These are phyloP conservation scores for Termitomyces sp. DNA, from an alignment of 768 basidiomycete genomes.

Conservation along the genomic window DNA sequence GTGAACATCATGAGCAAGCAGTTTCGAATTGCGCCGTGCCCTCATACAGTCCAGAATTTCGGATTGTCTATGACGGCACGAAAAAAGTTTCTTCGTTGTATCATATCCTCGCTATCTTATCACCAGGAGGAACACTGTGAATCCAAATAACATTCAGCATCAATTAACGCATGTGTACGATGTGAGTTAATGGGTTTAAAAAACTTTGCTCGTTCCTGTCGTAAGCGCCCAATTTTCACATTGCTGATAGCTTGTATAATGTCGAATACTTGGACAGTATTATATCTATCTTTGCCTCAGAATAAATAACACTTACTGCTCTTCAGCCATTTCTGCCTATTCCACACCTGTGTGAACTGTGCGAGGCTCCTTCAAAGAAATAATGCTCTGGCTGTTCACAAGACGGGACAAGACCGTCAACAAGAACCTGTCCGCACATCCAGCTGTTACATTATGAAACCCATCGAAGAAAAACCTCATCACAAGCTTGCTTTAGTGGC, in stretches of 20 bases:
- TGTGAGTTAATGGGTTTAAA: no score
- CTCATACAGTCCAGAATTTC: no score
- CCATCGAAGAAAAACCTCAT: no score
- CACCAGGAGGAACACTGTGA: neutral
- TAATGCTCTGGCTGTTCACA: neutral
- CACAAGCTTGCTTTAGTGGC: no score
- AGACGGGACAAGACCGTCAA: conserved; percentile 22
- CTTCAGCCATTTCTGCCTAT: neutral
- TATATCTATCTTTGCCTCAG: no score
- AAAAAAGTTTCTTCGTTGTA: neutral
- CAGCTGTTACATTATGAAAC: no score
- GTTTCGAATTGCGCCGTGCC: no score
- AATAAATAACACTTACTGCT: no score
- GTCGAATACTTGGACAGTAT: neutral
- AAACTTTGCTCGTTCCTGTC: no score
- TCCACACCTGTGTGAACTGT: neutral
- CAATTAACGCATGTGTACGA: neutral
- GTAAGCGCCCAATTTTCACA: neutral
- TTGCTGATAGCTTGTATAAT: neutral
- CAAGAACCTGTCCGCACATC: no score
- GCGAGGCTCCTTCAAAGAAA: neutral
- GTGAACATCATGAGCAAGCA: neutral
- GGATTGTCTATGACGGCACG: neutral
- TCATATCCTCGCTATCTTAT: neutral
- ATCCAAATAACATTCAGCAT: neutral